Evolutionary conservation across 2,329 filamentous ascomycete genomes (phyloP).

Genomic region (Aspergillus flavus): DNA sequence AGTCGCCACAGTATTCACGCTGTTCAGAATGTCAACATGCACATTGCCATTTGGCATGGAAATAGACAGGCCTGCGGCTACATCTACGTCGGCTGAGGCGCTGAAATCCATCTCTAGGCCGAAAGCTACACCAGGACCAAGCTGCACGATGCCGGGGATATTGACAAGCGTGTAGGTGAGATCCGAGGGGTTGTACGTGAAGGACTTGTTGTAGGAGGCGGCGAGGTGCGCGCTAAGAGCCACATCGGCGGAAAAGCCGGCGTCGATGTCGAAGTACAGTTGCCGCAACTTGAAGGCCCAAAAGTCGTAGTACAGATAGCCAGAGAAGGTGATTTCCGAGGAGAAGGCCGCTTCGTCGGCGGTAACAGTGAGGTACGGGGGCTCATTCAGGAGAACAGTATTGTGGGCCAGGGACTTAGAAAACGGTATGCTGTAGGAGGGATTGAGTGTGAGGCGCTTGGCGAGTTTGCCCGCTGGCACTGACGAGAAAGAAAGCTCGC

Average conservation of each 20-base stretch:
- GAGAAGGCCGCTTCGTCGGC: neutral
- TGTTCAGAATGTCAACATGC: neutral
- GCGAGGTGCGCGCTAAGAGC: neutral
- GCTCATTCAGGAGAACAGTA: neutral
- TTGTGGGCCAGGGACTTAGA: neutral
- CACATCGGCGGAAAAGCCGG: neutral
- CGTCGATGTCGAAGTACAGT: neutral
- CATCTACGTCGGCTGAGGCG: neutral
- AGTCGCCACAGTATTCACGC: neutral
- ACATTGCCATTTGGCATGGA: neutral
- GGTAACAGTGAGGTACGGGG: neutral
- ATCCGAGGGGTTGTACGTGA: neutral
- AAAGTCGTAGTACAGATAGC: neutral
- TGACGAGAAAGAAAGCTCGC: neutral
- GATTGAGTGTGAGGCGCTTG: neutral
- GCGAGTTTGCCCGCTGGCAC: neutral
- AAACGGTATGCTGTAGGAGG: neutral
- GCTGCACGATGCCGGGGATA: neutral
- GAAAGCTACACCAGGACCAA: neutral
- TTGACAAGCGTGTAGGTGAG: neutral
- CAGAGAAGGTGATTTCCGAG: neutral
- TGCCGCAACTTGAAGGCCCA: neutral
- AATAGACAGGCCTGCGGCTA: neutral
- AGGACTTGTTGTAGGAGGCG: neutral
- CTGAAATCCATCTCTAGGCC: neutral